Evolutionary conservation across 495 filamentous ascomycete species (phyloP), one percentile per base, ranked within the genome.

Genomic region (Aspergillus biplanus): DNA sequence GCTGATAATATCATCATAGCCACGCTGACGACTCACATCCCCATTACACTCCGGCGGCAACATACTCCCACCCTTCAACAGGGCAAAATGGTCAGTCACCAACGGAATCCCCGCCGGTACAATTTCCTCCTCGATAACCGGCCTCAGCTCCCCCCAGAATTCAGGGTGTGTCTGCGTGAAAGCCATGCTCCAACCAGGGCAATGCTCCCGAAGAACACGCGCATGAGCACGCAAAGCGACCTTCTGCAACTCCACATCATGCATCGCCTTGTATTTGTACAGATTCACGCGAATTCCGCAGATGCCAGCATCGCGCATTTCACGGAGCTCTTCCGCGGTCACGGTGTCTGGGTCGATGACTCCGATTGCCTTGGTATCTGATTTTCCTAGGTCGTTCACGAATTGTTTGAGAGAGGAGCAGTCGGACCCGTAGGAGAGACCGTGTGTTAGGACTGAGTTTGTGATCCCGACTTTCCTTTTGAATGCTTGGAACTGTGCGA

Each of bases 161-260:
- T 72, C 67, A 4, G 67, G 65, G 31, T 69, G 69, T 4, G 63
- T 62, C 42, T 72, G 69, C 12, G 69, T 72, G 21, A 72, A 72
- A 0, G 69, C 69, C 69, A 72, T 69, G 33, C 65, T 70, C 67
- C 70, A 72, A 5, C 63, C 57, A 1, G 65, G 58, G 57, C 62
- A 64, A 15, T 63, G 37, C 1, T 58, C 21, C 11, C 39, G 13
- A 2, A 72, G 33, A 0, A 49, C 65, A 4, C 50, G 58, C 2
- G 65, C 62, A 56, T 72, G 70, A 7, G 62, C 63, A 1, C 65
- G 61, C 35, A 72, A 35, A 0, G 63, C 65, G 6, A 48, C 33
- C 56, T 68, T 72, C 39, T 72, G 70, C 13, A 59, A 21, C 21
- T 69, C 61, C 2, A 72, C 58, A 39, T 68, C 65, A 33, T 72